Percentiles rank a stretch among this genome's conserved stretches.
Evolutionary conservation across 129 eudicot genomes (phyloP).

Genomic region (Flaveria sonorensis): DNA sequence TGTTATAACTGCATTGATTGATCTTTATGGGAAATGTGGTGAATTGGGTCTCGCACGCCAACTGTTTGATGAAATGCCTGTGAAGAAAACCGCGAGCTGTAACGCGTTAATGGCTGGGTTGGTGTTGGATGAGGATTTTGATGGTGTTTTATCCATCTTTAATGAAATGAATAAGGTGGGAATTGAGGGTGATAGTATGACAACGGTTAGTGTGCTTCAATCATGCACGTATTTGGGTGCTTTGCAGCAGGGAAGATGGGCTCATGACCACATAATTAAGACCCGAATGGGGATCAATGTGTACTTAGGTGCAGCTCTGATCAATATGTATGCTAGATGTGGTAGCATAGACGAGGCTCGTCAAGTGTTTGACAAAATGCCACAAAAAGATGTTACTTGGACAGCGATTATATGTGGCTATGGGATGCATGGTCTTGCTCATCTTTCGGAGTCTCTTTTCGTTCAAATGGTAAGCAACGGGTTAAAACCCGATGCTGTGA

Average conservation of each 20-base stretch:
- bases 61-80: conserved; percentile 34
- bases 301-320: conserved; percentile 34
- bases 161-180: conserved; percentile 31
- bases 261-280: conserved; percentile 32
- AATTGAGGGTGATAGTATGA: conserved; percentile 22
- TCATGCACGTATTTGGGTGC: conserved; percentile 36
- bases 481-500: conserved; percentile 52
- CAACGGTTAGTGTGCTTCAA: conserved; percentile 34
- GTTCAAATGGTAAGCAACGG: conserved; percentile 47
- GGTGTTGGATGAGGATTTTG: conserved; percentile 22
- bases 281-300: conserved; percentile 28
- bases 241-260: conserved; percentile 46
- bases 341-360: conserved; percentile 42
- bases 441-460: conserved; percentile 47
- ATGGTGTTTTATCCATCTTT: conserved; percentile 23
- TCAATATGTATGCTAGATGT: conserved; percentile 41
- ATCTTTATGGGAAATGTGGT: conserved; percentile 53
- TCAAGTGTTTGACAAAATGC: conserved; percentile 40
- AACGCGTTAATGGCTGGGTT: conserved; percentile 35
- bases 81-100: conserved; percentile 35
- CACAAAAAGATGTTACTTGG: conserved; percentile 52
- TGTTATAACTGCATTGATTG: conserved; percentile 47
- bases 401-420: conserved; percentile 58
- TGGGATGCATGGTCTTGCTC: conserved; percentile 57
- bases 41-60: conserved; percentile 36